These are phyloP conservation scores for Diplodia sapinea DNA, from an alignment of 2,329 filamentous ascomycete species.

Conservation along the genomic window DNA sequence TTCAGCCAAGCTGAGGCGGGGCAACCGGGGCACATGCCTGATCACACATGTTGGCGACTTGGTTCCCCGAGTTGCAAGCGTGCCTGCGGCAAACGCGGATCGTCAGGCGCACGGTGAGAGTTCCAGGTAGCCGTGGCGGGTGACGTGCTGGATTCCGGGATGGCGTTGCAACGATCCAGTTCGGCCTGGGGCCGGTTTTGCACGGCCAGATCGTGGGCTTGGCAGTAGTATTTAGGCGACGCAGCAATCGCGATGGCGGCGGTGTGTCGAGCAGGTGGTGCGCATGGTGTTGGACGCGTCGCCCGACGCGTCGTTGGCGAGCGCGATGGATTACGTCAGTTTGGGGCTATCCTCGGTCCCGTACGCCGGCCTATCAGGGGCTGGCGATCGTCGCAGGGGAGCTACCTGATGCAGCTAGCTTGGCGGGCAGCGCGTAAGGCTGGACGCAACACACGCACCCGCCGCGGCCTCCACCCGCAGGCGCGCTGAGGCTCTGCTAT, in stretches of 20 bases:
- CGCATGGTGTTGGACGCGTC: neutral
- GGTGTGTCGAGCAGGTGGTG: neutral
- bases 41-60: neutral
- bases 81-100: constrained; percentile 13
- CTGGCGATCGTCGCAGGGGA: constrained; percentile 12
- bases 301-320: neutral
- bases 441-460: constrained; percentile 26
- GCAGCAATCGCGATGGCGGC: neutral
- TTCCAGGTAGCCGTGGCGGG: neutral
- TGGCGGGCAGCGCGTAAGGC: constrained; percentile 1
- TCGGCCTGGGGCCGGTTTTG: neutral
- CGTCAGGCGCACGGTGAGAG: neutral
- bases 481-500: constrained; percentile 24
- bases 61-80: neutral
- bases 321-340: no score
- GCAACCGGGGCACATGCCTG: neutral
- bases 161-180: no score
- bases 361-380: no score
- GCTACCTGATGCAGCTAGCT: constrained; percentile 5
- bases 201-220: neutral
- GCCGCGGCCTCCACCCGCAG: constrained; percentile 4
- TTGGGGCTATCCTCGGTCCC: no score
- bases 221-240: neutral
- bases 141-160: constrained; percentile 1
- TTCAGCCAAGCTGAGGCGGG: neutral